phyloP scores from a whole-genome alignment of 1,139 yeast genomes.

The Nematodospora anomalae region DNA sequence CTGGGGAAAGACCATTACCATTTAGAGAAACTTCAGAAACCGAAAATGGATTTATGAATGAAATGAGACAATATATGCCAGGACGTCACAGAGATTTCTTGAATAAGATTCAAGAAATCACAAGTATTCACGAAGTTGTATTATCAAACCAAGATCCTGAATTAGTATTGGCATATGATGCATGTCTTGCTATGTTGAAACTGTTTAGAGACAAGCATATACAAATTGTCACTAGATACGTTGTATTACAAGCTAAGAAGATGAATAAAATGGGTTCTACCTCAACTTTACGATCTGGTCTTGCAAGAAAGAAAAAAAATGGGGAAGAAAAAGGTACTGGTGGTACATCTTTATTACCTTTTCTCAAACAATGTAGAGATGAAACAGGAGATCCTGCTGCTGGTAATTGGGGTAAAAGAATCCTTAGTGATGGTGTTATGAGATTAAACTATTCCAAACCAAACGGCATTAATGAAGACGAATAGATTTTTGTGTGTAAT shows the following conservation, averaged over 20 bases:
- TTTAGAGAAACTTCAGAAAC: conserved; percentile 20
- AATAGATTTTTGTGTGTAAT: conserved; percentile 4
- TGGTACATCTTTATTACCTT: conserved; percentile 88
- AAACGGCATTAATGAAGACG: conserved; percentile 34
- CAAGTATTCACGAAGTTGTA: conserved; percentile 68
- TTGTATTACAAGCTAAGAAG: conserved; percentile 72
- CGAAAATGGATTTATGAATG: conserved; percentile 66
- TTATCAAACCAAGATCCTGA: conserved; percentile 49
- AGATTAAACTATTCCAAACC: conserved; percentile 41
- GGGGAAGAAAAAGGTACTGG: conserved; percentile 81
- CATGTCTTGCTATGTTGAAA: conserved; percentile 86
- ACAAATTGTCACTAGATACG: conserved; percentile 85
- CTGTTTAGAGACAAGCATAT: conserved; percentile 90
- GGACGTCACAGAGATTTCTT: conserved; percentile 77
- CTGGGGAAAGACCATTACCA: conserved; percentile 59
- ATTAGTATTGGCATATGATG: conserved; percentile 75
- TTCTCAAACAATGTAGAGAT: conserved; percentile 91
- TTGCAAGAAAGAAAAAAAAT: conserved; percentile 49
- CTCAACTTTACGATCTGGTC: conserved; percentile 58
- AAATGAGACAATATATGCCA: conserved; percentile 91
- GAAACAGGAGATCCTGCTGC: conserved; percentile 94
- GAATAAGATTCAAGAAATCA: conserved; percentile 52
- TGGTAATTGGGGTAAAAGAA: conserved; percentile 81
- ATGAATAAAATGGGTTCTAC: conserved; percentile 53
- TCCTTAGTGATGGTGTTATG: conserved; percentile 63